These are phyloP conservation scores for Scutellospora calospora DNA, from an alignment of 371 early-diverging fungal genomes.

Conservation along the genomic window DNA sequence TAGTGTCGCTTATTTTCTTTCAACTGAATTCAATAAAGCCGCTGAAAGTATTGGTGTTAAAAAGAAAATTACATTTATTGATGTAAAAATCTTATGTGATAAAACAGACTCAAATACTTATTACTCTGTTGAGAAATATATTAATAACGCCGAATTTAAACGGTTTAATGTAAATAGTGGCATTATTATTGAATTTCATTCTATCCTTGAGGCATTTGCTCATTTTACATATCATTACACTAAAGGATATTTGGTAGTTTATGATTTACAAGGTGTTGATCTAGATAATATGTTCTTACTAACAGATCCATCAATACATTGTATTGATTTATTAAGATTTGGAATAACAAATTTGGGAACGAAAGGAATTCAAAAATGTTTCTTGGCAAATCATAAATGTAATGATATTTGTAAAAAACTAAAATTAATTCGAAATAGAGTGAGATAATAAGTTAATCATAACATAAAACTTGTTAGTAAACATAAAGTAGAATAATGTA, in stretches of 20 bases:
- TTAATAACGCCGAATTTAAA: neutral
- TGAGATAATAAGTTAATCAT: too few species aligned
- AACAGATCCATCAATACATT: constrained; percentile 38
- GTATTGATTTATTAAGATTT: constrained; percentile 1
- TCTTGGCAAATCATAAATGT: constrained; percentile 39
- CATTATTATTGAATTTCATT: constrained; percentile 3
- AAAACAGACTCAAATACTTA: neutral
- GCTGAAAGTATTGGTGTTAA: neutral
- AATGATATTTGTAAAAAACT: constrained; percentile 18
- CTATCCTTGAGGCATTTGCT: constrained; percentile 27
- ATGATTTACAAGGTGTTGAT: constrained; percentile 32
- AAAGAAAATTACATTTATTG: neutral
- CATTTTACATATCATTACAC: too few species aligned
- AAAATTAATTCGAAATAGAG: too few species aligned
- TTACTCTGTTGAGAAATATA: neutral
- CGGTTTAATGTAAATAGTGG: constrained; percentile 35
- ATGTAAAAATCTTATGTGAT: neutral
- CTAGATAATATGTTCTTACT: neutral
- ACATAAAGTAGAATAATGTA: too few species aligned
- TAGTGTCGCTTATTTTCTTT: constrained; percentile 1
- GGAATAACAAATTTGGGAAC: constrained; percentile 30
- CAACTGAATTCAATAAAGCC: neutral
- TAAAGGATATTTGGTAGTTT: constrained; percentile 34
- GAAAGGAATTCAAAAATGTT: neutral
- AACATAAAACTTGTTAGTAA: too few species aligned